Evolutionary conservation across 2,329 filamentous ascomycete species (phyloP), one percentile per base, ranked within the genome.

Genomic region (Talaromyces sp.): DNA sequence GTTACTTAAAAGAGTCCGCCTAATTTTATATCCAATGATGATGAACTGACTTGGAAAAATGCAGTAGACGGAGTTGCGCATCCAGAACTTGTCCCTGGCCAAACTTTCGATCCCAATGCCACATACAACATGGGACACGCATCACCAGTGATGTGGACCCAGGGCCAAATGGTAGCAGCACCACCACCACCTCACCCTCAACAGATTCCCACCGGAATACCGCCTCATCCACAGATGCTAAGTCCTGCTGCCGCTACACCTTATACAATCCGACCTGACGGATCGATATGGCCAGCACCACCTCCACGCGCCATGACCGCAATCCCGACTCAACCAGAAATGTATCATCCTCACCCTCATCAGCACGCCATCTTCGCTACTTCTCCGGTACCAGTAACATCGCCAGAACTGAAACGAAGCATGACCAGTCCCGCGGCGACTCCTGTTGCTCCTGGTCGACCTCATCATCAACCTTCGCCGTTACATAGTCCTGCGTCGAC

Each of bases 371-470:
- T 55, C 28, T 74, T 68, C 25, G 64, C 66, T 10, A 39, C 33
- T 22, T 22, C 35, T 10, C 33, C 22, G 19, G 35, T 28, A 19
- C 66, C 63, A 25, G 67, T 67, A 13, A 63, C 70, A 43, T 62
- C 66, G 1, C 64, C 68, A 2, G 70, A 74, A 52, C 61, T 72
- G 36, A 74, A 74, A 58, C 66, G 70, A 28, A 66, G 70, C 51
- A 73, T 74, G 67, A 73, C 71, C 2, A 71, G 69, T 36, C 71
- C 71, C 5, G 66, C 64, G n/a, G 56, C 63, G n/a, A n/a, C n/a
- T n/a, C n/a, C n/a, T 5, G 62, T 68, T 53, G 52, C 31, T 41
- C 39, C 17, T 40, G 53, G 31, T 36, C 65, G 64, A 19, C 56
- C 58, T 35, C 54, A 28, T 7, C 25, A 28, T 28, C 25, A 56